Percentiles rank a stretch among this genome's conserved stretches.
phyloP scores from a whole-genome alignment of 1,284 basidiomycete genomes.

The Hemileia vastatrix region DNA sequence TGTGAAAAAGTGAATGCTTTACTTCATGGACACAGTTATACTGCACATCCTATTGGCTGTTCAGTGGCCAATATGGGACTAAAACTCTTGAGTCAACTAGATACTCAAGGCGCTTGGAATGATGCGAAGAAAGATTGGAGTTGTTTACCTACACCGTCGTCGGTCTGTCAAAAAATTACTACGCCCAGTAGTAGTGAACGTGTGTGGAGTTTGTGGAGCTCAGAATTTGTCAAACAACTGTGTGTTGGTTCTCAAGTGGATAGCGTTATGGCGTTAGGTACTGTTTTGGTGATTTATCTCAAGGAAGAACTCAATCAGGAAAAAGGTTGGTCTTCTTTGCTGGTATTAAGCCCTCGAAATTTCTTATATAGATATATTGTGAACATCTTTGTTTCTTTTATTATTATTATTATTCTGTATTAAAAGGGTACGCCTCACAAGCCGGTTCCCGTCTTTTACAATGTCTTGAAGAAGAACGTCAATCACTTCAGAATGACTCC shows the following conservation, averaged over 20 bases:
- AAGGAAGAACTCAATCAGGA: constrained; percentile 51
- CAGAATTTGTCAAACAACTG: constrained; percentile 57
- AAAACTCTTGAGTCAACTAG: constrained; percentile 50
- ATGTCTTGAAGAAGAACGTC: not conserved
- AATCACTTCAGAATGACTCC: constrained; percentile 25
- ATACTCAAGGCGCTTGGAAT: constrained; percentile 54
- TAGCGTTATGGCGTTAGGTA: constrained; percentile 77
- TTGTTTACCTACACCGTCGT: constrained; percentile 32
- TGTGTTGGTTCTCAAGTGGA: constrained; percentile 56
- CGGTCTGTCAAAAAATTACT: not conserved
- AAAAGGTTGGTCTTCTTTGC: constrained; percentile 30
- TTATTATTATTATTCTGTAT: not conserved
- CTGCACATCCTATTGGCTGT: constrained; percentile 82
- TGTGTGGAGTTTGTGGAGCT: constrained; percentile 83
- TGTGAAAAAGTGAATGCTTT: constrained; percentile 71
- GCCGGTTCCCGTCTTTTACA: constrained; percentile 53
- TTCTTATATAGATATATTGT: constrained; percentile 30
- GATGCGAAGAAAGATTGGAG: constrained; percentile 52
- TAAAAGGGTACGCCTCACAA: constrained; percentile 62
- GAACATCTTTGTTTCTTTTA: not conserved
- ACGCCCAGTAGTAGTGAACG: not conserved
- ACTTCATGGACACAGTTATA: constrained; percentile 91
- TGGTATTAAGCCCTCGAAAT: constrained; percentile 18
- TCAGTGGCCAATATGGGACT: constrained; percentile 77
- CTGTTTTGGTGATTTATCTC: constrained; percentile 72